Base-by-base conservation (phyloP, 225 moss, liverwort and hornwort genomes). In the Bryoerythrophyllum caledonicum region DNA sequence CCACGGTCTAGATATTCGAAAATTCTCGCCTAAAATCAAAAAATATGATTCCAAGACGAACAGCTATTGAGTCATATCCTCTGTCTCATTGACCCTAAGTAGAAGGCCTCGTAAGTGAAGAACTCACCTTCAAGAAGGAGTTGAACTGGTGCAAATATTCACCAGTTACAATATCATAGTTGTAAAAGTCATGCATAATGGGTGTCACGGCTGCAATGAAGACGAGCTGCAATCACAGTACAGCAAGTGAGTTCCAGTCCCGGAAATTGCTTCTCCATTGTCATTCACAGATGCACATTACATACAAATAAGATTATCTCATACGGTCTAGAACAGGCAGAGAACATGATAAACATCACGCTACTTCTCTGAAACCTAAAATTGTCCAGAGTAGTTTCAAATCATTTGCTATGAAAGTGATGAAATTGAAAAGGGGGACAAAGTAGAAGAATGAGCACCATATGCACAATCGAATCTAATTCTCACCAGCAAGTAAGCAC, bases 171-270 rank as follows among this genome's bases (percentile, higher is more conserved):
- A 99, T 85, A 28, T 95, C 93, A 68, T 88, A 90, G 75, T 99
- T 95, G 84, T 99, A 99, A 52, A 99, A 99, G 63, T 99, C 97
- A 46, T 99, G 97, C 94, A 94, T 93, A 35, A 99, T 86, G 21
- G 97, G 97, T 28, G 97, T 95, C 48, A 93, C 89, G 28, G 80
- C 79, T 19, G 91, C 93, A 46, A 99, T 68, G 76, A 99, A 99
- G 27, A 84, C 63, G 32, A 99, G 85, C 97, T 99, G 82, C 82
- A 83, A 60, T 27, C 73, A 79, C 51, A 68, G 52, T 20, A 60
- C 44, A 56, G 25, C 61, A 63, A 8, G 67, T 71, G 55, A 69
- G 61, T 61, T 52, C 32, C 25, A 67, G 15, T 56, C 27, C 40
- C 30, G 23, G 10, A 48, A 63, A 51, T 8, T 67, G 61, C 13